Conservation (phyloP, 2,329 filamentous ascomycete genomes). For the Aspergillus sp. region DNA sequence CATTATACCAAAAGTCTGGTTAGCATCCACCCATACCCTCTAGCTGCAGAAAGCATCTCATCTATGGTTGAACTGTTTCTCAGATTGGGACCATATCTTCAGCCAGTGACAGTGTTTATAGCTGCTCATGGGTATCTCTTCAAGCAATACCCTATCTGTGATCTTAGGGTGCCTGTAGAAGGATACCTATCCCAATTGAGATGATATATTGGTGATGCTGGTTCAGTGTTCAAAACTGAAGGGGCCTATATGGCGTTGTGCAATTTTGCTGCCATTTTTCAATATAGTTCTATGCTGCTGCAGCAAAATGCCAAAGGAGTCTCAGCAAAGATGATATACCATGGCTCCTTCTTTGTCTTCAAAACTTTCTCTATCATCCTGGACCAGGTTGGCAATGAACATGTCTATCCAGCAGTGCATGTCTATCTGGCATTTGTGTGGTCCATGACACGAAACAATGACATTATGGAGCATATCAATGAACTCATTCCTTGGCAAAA, state of each 20-base stretch:
- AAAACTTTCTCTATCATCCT: slow-evolving; percentile 38
- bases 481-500: slow-evolving; percentile 43
- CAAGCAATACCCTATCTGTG: slow-evolving; percentile 22
- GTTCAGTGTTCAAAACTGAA: slow-evolving; percentile 44
- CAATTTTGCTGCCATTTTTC: slow-evolving; percentile 49
- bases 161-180: slow-evolving; percentile 31
- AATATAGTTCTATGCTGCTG: slow-evolving; percentile 40
- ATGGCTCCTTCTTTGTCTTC: slow-evolving; percentile 34
- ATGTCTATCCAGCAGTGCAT: slow-evolving; percentile 49
- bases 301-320: slow-evolving; percentile 12
- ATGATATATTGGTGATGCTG: slow-evolving; percentile 40
- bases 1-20: slow-evolving; percentile 52
- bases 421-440: slow-evolving; percentile 47
- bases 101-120: slow-evolving; percentile 43
- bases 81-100: slow-evolving; percentile 23
- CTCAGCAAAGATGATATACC: slow-evolving; percentile 9
- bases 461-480: slow-evolving; percentile 34
- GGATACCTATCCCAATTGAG: slow-evolving; percentile 50
- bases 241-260: slow-evolving; percentile 48
- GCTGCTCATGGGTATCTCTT: slow-evolving; percentile 47
- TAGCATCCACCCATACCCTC: slow-evolving; percentile 47
- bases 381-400: slow-evolving; percentile 42
- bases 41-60: slow-evolving; percentile 49
- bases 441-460: slow-evolving; percentile 30
- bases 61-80: slow-evolving; percentile 48